Evolutionary conservation across 768 basidiomycete genomes (phyloP).

Genomic region (Hypholoma fasciculare): DNA sequence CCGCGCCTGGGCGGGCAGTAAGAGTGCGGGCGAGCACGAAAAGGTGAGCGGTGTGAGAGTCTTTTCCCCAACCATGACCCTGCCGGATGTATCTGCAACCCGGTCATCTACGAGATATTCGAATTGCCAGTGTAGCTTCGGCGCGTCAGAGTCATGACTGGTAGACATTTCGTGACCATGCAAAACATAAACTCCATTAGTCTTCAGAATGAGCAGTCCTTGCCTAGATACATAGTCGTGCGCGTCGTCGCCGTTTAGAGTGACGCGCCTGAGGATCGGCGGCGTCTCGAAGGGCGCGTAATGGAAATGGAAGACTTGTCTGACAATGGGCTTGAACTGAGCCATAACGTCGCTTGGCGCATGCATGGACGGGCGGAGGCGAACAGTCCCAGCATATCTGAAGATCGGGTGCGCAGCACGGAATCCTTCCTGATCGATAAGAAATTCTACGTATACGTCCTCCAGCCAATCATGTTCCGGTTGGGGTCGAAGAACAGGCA

Average conservation of each 20-base stretch:
- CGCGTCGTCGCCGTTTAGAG: conserved; percentile 63
- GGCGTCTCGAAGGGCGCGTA: conserved; percentile 64
- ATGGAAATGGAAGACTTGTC: conserved; percentile 69
- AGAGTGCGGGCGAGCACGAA: conserved; percentile 68
- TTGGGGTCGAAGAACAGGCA: background rate
- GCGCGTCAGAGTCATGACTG: conserved; percentile 21
- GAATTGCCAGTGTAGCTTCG: conserved; percentile 70
- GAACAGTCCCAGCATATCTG: conserved; percentile 52
- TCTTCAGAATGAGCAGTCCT: conserved; percentile 66
- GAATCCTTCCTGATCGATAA: conserved; percentile 86
- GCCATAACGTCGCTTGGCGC: conserved; percentile 45
- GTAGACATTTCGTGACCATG: conserved; percentile 58
- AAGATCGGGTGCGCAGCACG: conserved; percentile 62
- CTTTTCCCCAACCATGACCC: conserved; percentile 66
- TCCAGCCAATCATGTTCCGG: conserved; percentile 48
- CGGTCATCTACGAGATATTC: conserved; percentile 76
- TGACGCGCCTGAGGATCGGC: conserved; percentile 72
- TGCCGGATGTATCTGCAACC: conserved; percentile 42
- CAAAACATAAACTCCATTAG: conserved; percentile 76
- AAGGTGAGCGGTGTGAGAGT: conserved; percentile 71
- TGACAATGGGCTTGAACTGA: conserved; percentile 63
- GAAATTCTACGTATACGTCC: conserved; percentile 54
- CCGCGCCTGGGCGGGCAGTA: conserved; percentile 64
- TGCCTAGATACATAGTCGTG: conserved; percentile 78
- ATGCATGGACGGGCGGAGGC: conserved; percentile 27